Evolutionary conservation across 2,329 filamentous ascomycete genomes (phyloP), one percentile per base, ranked within the genome.

Genomic region (Herpotrichia juniperi): DNA sequence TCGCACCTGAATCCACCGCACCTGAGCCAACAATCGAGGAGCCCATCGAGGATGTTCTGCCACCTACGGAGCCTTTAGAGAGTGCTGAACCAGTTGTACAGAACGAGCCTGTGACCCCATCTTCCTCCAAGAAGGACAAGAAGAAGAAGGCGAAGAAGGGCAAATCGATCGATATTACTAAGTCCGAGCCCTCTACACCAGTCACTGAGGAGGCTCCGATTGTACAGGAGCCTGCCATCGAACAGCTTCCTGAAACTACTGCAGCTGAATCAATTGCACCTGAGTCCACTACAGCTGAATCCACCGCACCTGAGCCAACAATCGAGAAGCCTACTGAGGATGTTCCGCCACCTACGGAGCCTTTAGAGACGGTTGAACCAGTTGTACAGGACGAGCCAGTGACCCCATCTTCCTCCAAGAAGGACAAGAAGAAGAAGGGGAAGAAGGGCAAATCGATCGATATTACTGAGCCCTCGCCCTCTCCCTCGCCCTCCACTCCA

Each of bases 351-450:
- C 39, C 7, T 11, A 3, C 14, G 22, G n/a, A 7, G 7, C 11
- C 16, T 17, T 37, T 21, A 17, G 17, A 37, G 21, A n/a, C 16
- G 3, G 7, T 17, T 9, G 34, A 37, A 37, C 34, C 12, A 3
- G 4, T 5, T 17, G 34, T 21, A 11, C 16, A 21, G 34, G 54
- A 61, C 24, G 54, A 58, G 16, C 25, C 3, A 28, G 46, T 24
- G 9, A 19, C 44, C 26, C 40, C 50, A 30, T 26, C 43, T 12
- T 66, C 63, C 50, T 63, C 61, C 19, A 53, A 55, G n/a, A 64
- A 66, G 50, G 63, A 64, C 3, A n/a, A 34, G 8, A 12, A 30
- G 14, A 40, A 40, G 35, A 40, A 40, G n/a, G 31, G 31, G 7
- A 34, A 34, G 35, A 40, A 40, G 35, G 19, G 35, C 9, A 40